Percentiles rank a stretch among this genome's conserved stretches.
Conservation (phyloP, 257 asterid genomes). For the Nicotiana obtusifolia region DNA sequence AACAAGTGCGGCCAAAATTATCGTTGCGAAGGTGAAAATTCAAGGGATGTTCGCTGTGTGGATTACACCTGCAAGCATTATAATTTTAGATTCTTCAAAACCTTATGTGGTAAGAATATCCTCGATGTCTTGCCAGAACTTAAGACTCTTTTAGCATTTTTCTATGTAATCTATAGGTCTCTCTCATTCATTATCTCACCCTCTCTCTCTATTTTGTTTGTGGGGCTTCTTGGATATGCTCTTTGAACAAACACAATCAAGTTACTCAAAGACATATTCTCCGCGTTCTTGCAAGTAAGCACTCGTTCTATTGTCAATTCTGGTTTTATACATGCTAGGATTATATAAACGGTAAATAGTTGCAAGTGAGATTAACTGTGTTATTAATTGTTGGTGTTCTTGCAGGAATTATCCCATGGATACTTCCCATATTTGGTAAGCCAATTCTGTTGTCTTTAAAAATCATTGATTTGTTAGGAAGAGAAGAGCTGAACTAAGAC, state of each 20-base stretch:
- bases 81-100: not conserved
- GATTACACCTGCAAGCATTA: rapidly evolving
- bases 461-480: not conserved
- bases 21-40: not conserved
- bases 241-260: not conserved
- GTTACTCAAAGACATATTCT: not conserved
- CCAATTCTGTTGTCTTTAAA: not conserved
- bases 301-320: not conserved
- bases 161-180: not conserved
- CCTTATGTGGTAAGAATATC: not conserved
- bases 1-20: rapidly evolving
- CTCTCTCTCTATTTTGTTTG: not conserved
- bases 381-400: not conserved
- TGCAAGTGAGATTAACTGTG: not conserved
- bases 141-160: not conserved
- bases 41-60: not conserved
- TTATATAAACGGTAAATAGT: not conserved
- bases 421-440: not conserved
- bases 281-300: not conserved
- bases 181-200: not conserved
- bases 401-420: not conserved
- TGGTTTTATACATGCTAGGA: not conserved
- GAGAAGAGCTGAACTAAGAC: not conserved
- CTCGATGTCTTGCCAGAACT: not conserved
- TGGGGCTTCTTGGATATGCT: not conserved